Evolutionary conservation across 2,329 filamentous ascomycete genomes (phyloP), one percentile per base, ranked within the genome.

Genomic region (Epichloe festucae): DNA sequence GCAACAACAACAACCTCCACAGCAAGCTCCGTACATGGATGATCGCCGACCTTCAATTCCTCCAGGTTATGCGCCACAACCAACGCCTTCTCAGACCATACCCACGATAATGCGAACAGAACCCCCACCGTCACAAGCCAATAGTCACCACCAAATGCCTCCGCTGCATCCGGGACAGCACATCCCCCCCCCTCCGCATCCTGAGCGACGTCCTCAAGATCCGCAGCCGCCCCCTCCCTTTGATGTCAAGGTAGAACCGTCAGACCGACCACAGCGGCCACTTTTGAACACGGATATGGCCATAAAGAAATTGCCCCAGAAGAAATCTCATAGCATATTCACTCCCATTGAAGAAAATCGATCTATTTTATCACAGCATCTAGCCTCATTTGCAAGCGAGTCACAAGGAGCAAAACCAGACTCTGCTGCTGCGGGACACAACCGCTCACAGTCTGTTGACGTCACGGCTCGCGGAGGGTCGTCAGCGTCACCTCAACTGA

Each of bases 281-380:
- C 60, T 75, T 43, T 62, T 77, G 49, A 77, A 77, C 58, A 79
- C 72, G 5, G 73, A 73, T 47, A 67, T 68, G 38, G 71, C 71
- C 17, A 76, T 81, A 55, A 79, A 79, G 66, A 81, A 78, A 58
- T 71, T 87, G 56, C 83, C 85, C 2, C 86, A 84, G 61, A 83
- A 87, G 36, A 90, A 90, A 65, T 84, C 85, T 21, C 85, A 90
- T 64, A 96, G 90, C 66, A 97, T 98, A 54, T 97, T 97, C 64
- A 98, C 93, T 0, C 93, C 93, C 0, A 95, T 98, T 56, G 93
- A 97, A 61, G 90, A 95, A 64, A 89, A 86, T 60, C 80, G 87
- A 47, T 96, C 90, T 1, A 84, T 96, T 53, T 70, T 96, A 43
- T 89, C 88, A 12, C 87, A 91, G 57, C 89, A 95, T 65, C 83